phyloP scores from a whole-genome alignment of 2,329 filamentous ascomycete genomes.

The Colletotrichum spinosum region DNA sequence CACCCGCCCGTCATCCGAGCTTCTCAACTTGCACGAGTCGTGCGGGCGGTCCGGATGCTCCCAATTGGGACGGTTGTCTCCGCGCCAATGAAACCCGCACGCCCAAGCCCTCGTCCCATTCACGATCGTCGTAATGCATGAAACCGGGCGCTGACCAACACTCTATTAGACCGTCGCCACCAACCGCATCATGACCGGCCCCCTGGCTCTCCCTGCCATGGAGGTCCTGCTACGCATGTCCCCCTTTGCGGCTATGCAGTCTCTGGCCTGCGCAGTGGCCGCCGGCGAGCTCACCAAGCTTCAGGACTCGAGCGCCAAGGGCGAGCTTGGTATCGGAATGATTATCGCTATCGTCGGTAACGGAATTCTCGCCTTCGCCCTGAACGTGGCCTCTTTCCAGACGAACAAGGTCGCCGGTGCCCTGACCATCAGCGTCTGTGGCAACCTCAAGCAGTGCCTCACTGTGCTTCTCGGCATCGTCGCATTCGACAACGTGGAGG shows the following conservation, averaged over 20 bases:
- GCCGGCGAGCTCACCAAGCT: conserved; percentile 64
- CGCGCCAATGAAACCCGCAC: conserved; percentile 23
- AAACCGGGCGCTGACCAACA: conserved; percentile 22
- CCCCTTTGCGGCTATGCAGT: conserved; percentile 68
- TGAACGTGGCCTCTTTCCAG: conserved; percentile 68
- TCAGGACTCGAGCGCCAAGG: conserved; percentile 48
- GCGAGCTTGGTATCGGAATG: conserved; percentile 49
- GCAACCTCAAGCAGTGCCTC: conserved; percentile 69
- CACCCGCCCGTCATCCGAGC: conserved; percentile 18
- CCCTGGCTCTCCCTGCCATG: conserved; percentile 66
- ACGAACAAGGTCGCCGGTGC: conserved; percentile 69
- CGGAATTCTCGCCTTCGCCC: conserved; percentile 64
- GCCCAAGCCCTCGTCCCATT: conserved; percentile 20
- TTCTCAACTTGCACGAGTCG: conserved; percentile 21
- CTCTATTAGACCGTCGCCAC: conserved; percentile 65
- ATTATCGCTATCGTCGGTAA: conserved; percentile 61
- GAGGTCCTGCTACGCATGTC: conserved; percentile 74
- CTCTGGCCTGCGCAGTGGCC: conserved; percentile 61
- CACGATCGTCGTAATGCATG: conserved; percentile 10
- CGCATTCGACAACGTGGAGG: conserved; percentile 60
- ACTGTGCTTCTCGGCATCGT: conserved; percentile 66
- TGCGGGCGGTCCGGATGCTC: conserved; percentile 3
- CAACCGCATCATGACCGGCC: conserved; percentile 73
- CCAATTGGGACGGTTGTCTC: conserved; percentile 26
- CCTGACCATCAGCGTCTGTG: conserved; percentile 70